Conservation (phyloP, 805 yeast species). For the Candida maesae region DNA sequence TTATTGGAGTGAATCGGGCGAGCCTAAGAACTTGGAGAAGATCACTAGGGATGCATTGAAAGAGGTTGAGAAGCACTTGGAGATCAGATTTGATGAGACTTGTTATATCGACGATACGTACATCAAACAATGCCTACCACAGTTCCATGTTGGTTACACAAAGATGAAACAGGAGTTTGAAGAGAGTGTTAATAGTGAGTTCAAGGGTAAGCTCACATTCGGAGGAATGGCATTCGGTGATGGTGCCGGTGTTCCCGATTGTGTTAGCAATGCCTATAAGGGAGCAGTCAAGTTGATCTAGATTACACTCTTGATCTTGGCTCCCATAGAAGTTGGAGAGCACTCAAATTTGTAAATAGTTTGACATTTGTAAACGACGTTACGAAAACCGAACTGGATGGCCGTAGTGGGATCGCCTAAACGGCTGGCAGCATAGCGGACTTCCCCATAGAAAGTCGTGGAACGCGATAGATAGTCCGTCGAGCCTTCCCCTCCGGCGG, state of each 20-base stretch:
- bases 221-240: slow-evolving; percentile 81
- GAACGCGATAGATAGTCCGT: too few relatives aligned
- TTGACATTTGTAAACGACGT: too few relatives aligned
- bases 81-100: slow-evolving; percentile 3
- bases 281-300: slow-evolving; percentile 37
- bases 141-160: slow-evolving; percentile 67
- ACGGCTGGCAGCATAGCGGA: too few relatives aligned
- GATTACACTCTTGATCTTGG: background rate
- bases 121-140: slow-evolving; percentile 71
- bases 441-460: too few relatives aligned
- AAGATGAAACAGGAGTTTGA: slow-evolving; percentile 37
- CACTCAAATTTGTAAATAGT: too few relatives aligned
- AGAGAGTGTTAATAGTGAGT: slow-evolving; percentile 31
- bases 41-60: slow-evolving; percentile 23
- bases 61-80: slow-evolving; percentile 37
- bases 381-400: too few relatives aligned
- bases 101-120: slow-evolving; percentile 28
- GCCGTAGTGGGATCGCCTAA: too few relatives aligned
- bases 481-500: too few relatives aligned
- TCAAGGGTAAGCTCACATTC: slow-evolving; percentile 42
- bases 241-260: slow-evolving; percentile 90
- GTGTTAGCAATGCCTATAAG: slow-evolving; percentile 59
- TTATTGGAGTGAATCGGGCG: slow-evolving; percentile 25
- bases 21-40: slow-evolving; percentile 26
- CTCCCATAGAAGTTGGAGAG: too few relatives aligned